Base-by-base conservation (phyloP, 345 rosid species). In the Orychophragmus violaceus region DNA sequence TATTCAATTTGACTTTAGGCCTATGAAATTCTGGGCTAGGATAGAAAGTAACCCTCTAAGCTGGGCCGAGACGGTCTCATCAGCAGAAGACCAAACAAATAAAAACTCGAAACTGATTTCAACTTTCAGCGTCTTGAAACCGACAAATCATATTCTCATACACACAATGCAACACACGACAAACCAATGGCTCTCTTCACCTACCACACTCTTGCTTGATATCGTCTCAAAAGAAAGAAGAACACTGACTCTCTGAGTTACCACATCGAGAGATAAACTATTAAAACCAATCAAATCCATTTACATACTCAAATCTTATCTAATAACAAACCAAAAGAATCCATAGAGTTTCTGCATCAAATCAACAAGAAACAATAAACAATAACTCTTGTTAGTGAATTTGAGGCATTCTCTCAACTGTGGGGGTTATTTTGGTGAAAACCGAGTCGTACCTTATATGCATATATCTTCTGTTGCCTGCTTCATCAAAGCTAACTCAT, bases 201-300 rank as follows among this genome's bases (percentile, higher is more conserved):
- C 74, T 60, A 69, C 32, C 73, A n/a, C n/a, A n/a, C n/a, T n/a
- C n/a, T n/a, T n/a, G n/a, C n/a, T n/a, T n/a, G n/a, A n/a, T n/a
- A n/a, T n/a, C n/a, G n/a, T n/a, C n/a, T n/a, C n/a, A n/a, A n/a
- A n/a, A n/a, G n/a, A n/a, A n/a, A n/a, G n/a, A n/a, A n/a, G n/a
- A n/a, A n/a, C n/a, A n/a, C n/a, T n/a, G n/a, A n/a, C n/a, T n/a
- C n/a, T n/a, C n/a, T n/a, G n/a, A n/a, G n/a, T n/a, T n/a, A n/a
- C n/a, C n/a, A n/a, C n/a, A n/a, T n/a, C n/a, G n/a, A n/a, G n/a
- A n/a, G n/a, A n/a, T n/a, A n/a, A n/a, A n/a, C n/a, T n/a, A n/a
- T n/a, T 62, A 9, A 22, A 56, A 8, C 63, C 64, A 71, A 64
- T 56, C 76, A 71, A 56, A 71, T 63, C 49, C 69, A 54, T 71